A percentile compares a stretch with the other conserved stretches of the same genome.
Evolutionary conservation across 2,329 filamentous ascomycete species (phyloP).

Genomic region (Ascochyta pisi): DNA sequence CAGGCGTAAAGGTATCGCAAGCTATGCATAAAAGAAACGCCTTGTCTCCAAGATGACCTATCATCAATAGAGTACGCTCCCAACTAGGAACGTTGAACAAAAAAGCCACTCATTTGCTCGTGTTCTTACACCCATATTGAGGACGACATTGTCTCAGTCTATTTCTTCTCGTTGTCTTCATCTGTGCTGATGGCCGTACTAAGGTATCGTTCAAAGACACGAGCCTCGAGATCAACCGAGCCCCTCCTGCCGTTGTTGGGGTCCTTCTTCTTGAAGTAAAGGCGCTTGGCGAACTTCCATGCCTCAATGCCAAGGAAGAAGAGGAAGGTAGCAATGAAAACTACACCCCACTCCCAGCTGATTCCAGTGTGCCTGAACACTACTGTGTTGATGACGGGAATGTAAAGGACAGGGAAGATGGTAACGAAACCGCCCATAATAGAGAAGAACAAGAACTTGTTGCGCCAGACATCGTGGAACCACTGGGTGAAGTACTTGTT

Average conservation of each 20-base stretch:
- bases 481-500: slow-evolving; percentile 65
- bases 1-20: slow-evolving; percentile 30
- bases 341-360: slow-evolving; percentile 72
- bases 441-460: slow-evolving; percentile 66
- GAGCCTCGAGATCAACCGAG: slow-evolving; percentile 40
- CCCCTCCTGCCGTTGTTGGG: slow-evolving; percentile 30
- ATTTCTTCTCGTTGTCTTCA: slow-evolving; percentile 39
- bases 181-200: slow-evolving; percentile 43
- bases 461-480: slow-evolving; percentile 72
- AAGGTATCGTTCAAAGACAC: slow-evolving; percentile 43
- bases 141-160: background rate
- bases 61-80: slow-evolving; percentile 7
- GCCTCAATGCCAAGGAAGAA: slow-evolving; percentile 70
- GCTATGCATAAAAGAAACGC: slow-evolving; percentile 30
- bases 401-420: slow-evolving; percentile 59
- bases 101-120: background rate
- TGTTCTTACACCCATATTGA: background rate
- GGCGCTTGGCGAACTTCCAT: slow-evolving; percentile 72
- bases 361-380: slow-evolving; percentile 73
- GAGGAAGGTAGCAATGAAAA: slow-evolving; percentile 66
- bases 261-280: slow-evolving; percentile 42
- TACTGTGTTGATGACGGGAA: slow-evolving; percentile 69
- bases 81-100: slow-evolving; percentile 13
- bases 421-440: slow-evolving; percentile 46
- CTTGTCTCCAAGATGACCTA: slow-evolving; percentile 15